Percentiles rank a stretch among this genome's conserved stretches.
phyloP scores from a whole-genome alignment of 1,284 basidiomycete genomes.

The Entoloma clypeatum region DNA sequence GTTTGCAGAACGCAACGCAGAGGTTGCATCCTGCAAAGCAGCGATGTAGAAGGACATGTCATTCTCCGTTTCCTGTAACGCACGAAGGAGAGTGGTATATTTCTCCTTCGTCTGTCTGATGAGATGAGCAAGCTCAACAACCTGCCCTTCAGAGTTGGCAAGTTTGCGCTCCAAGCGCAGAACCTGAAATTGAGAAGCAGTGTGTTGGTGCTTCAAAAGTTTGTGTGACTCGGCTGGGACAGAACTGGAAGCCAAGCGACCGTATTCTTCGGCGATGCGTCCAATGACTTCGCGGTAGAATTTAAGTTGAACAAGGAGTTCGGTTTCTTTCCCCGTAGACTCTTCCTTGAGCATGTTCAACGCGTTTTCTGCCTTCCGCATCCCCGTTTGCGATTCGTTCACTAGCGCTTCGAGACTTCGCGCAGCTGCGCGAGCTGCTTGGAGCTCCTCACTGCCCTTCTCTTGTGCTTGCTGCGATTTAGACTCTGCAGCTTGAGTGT shows the following conservation, averaged over 20 bases:
- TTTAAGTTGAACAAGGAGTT: constrained; percentile 47
- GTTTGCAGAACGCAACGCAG: constrained; percentile 3
- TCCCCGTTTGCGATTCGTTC: constrained; percentile 33
- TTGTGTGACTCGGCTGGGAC: constrained; percentile 39
- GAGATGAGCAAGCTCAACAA: constrained; percentile 58
- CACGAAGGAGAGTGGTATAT: constrained; percentile 40
- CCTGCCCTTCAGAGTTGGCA: constrained; percentile 64
- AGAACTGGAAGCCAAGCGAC: constrained; percentile 48
- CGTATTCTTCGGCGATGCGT: constrained; percentile 56
- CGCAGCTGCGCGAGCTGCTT: constrained; percentile 32
- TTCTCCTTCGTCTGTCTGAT: constrained; percentile 55
- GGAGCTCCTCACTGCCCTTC: constrained; percentile 40
- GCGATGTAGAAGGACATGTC: constrained; percentile 35
- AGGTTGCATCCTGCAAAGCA: constrained; percentile 7
- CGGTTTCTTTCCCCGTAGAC: constrained; percentile 37
- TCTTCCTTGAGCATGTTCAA: constrained; percentile 23
- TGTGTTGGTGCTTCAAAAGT: constrained; percentile 41
- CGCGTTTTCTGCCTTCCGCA: constrained; percentile 27
- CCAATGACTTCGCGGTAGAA: constrained; percentile 42
- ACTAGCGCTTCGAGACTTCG: constrained; percentile 36
- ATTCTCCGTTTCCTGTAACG: constrained; percentile 40
- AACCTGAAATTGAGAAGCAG: constrained; percentile 39
- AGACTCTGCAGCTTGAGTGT: constrained; percentile 43
- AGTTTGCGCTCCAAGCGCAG: constrained; percentile 62
- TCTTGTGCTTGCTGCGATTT: constrained; percentile 41